Base-by-base conservation (phyloP, 805 yeast species). In the Cyberlindnera maclurae region DNA sequence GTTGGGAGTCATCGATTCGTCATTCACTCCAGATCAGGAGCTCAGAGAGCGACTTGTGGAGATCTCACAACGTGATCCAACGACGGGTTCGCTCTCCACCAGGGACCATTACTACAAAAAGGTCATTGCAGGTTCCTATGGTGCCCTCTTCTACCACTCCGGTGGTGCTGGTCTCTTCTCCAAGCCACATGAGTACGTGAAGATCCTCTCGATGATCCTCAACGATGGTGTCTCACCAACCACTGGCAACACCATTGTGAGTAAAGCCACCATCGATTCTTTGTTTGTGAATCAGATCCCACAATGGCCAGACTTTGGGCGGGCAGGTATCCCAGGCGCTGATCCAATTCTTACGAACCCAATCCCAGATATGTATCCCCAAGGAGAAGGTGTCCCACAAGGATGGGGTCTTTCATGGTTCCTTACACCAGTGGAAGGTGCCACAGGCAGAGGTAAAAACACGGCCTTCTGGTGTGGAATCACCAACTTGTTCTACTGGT, bases 111-210 rank as follows among this genome's bases (percentile, higher is more conserved):
- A 39, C 6, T 43, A 42, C 34, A 31, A 31, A 16, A 37, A 33
- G 17, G 37, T 32, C 8, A 22, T 22, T 11, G 26, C 27, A 3
- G 41, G 37, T n/a, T 34, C 37, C 6, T 38, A 36, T 26, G 29
- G 12, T 38, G 32, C 24, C 2, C 12, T 15, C 6, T 34, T 38
- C 32, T 40, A 58, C 29, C 59, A 60, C 35, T 54, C 63, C 45
- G 74, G 71, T 7, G 75, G 75, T 20, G 70, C 64, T 6, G 75
- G 75, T 4, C 44, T 62, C 31, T 67, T 59, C 36, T 60, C 68
- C 2, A 65, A 62, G 8, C 65, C 63, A 4, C 52, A 51, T 8
- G 73, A 70, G 42, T 69, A 62, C 42, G 55, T 63, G 35, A 60
- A 57, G 45, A 57, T 68, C 31, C 42, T 70, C 22, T 54, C 70